A percentile compares a stretch with the other conserved stretches of the same genome.
Evolutionary conservation across 2,329 filamentous ascomycete genomes (phyloP).

Genomic region (Aaosphaeria pasadenensis): DNA sequence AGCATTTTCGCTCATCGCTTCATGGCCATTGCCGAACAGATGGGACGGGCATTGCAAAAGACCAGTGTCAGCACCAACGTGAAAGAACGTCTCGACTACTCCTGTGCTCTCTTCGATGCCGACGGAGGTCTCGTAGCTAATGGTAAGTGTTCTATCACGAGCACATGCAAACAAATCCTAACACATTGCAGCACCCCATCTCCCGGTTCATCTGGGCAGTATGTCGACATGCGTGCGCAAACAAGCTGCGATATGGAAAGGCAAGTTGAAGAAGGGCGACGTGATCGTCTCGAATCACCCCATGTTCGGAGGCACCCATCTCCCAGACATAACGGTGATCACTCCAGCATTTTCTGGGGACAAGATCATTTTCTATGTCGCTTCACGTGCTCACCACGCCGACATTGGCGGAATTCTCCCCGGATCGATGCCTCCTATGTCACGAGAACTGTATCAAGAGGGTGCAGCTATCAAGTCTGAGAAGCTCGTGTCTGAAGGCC

Average conservation of each 20-base stretch:
- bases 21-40: conserved; percentile 83
- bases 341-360: conserved; percentile 75
- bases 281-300: conserved; percentile 83
- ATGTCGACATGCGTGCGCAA: conserved; percentile 83
- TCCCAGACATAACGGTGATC: conserved; percentile 79
- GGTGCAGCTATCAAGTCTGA: conserved; percentile 55
- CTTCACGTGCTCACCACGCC: conserved; percentile 76
- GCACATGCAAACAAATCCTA: not conserved
- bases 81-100: conserved; percentile 80
- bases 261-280: conserved; percentile 73
- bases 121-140: conserved; percentile 75
- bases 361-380: conserved; percentile 78
- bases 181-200: conserved; percentile 59
- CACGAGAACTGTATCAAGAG: conserved; percentile 58
- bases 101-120: conserved; percentile 76
- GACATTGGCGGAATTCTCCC: conserved; percentile 82
- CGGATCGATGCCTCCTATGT: conserved; percentile 79
- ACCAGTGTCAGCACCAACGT: conserved; percentile 78
- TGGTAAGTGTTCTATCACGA: conserved; percentile 32
- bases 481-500: conserved; percentile 71
- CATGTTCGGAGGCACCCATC: conserved; percentile 78
- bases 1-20: conserved; percentile 79
- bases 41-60: conserved; percentile 76
- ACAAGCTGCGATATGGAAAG: conserved; percentile 77
- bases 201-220: conserved; percentile 77